Percentiles rank a stretch among this genome's conserved stretches.
Evolutionary conservation across 352 stramenopile genomes (phyloP).

Genomic region (Elongisporangium prolatum): DNA sequence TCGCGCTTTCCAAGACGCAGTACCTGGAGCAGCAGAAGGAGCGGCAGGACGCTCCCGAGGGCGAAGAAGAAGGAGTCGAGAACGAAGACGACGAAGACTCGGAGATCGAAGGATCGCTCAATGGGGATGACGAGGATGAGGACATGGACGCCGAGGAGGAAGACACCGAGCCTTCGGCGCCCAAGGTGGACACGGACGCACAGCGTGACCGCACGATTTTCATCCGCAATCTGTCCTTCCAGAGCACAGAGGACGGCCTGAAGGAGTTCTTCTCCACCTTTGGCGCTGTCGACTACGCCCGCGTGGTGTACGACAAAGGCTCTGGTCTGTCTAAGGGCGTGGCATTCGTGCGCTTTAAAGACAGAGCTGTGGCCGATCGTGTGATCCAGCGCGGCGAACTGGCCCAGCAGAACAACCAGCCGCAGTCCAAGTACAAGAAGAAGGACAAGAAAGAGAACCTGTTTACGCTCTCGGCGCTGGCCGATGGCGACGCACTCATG

Average conservation of each 20-base stretch:
- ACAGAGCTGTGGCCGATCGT: constrained; percentile 40
- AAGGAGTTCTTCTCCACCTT: constrained; percentile 73
- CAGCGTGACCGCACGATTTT: constrained; percentile 81
- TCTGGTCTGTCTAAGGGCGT: constrained; percentile 80
- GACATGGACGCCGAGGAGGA: constrained; percentile 21
- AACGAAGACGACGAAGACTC: constrained; percentile 26
- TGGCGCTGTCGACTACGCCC: constrained; percentile 73
- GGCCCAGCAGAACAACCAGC: constrained; percentile 15
- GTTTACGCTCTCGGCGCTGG: constrained; percentile 62
- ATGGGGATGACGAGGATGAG: constrained; percentile 17
- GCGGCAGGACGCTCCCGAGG: constrained; percentile 21
- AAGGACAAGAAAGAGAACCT: constrained; percentile 46
- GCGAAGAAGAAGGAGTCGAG: constrained; percentile 39
- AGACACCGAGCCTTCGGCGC: constrained; percentile 9
- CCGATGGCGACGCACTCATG: constrained; percentile 65
- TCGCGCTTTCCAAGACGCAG: constrained; percentile 74
- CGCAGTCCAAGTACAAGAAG: constrained; percentile 55
- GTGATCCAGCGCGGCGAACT: constrained; percentile 54
- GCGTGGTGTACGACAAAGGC: constrained; percentile 75
- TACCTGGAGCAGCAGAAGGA: constrained; percentile 71
- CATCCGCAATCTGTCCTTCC: constrained; percentile 83
- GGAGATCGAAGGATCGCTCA: constrained; percentile 3
- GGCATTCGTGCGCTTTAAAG: constrained; percentile 78
- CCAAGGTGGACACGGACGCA: constrained; percentile 64
- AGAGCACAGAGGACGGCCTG: constrained; percentile 66